Conservation (phyloP, 306 rosid genomes). For the Prinsepia uniflora region DNA sequence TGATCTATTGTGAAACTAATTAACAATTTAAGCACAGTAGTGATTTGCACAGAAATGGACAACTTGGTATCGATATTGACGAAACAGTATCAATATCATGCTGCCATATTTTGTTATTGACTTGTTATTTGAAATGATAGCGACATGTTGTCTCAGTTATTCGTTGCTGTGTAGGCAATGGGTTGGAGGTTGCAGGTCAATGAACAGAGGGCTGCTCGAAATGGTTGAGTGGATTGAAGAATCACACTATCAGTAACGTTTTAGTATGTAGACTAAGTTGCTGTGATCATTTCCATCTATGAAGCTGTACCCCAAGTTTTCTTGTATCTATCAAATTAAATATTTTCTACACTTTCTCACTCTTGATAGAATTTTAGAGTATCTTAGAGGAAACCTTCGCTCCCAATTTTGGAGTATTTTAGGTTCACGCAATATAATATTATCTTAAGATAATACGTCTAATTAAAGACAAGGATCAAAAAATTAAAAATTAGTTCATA, state of each 20-base stretch:
- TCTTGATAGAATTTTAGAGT: too few relatives aligned
- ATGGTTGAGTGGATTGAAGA: not conserved
- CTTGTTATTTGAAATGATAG: not conserved
- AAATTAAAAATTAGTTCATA: too few relatives aligned
- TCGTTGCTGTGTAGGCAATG: constrained; percentile 50
- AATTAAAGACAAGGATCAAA: too few relatives aligned
- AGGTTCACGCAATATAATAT: too few relatives aligned
- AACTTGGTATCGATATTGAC: too few relatives aligned
- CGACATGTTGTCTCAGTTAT: not conserved
- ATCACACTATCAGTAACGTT: not conserved
- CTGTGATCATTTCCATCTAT: not conserved
- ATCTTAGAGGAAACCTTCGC: too few relatives aligned
- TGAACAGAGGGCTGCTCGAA: constrained; percentile 7
- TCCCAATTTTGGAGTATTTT: too few relatives aligned
- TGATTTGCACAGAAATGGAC: not conserved
- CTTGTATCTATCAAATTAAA: not conserved
- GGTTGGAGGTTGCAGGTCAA: constrained; percentile 70
- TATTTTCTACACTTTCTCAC: not conserved
- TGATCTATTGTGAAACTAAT: not conserved
- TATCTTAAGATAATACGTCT: too few relatives aligned
- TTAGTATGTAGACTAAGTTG: not conserved
- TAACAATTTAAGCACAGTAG: not conserved
- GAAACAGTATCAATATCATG: too few relatives aligned
- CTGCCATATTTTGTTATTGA: not conserved
- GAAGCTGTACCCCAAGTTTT: not conserved